Percentiles rank a stretch among this genome's conserved stretches.
Evolutionary conservation across 495 filamentous ascomycete species (phyloP).

Genomic region (Podospora anserina): DNA sequence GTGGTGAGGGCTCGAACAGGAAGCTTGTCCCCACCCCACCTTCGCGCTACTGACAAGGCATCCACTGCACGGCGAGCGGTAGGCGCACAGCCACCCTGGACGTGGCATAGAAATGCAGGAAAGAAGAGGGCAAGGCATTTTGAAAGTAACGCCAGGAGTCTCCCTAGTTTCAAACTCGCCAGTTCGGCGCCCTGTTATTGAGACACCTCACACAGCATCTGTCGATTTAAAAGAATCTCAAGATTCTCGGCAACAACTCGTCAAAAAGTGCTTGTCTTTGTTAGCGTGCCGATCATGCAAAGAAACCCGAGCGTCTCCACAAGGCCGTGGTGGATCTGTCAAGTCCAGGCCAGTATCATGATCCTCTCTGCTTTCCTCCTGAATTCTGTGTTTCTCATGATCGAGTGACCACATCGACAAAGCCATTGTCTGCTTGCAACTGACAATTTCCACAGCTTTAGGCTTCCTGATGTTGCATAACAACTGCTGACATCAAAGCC

Average conservation of each 20-base stretch:
- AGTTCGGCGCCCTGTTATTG: conserved; percentile 10
- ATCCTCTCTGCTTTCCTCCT: not conserved
- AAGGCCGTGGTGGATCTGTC: not conserved
- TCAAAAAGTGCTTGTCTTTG: not conserved
- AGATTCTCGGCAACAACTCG: conserved; percentile 1
- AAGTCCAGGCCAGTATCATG: not conserved
- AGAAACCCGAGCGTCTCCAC: not conserved
- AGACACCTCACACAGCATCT: not conserved
- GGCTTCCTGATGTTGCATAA: not conserved
- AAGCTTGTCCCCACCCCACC: not conserved
- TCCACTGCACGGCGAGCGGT: conserved; percentile 2
- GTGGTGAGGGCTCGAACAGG: not conserved
- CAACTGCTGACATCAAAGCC: not conserved
- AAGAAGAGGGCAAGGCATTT: conserved; percentile 12
- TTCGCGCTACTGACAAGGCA: conserved; percentile 21
- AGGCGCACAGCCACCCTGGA: conserved; percentile 10
- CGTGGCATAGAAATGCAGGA: not conserved
- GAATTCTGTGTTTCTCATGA: not conserved
- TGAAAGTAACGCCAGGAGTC: not conserved
- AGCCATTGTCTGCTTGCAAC: not conserved
- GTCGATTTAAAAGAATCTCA: not conserved
- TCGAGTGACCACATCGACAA: not conserved
- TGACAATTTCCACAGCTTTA: not conserved
- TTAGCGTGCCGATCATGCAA: conserved; percentile 7
- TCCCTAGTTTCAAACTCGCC: conserved; percentile 8